Evolutionary conservation across 495 filamentous ascomycete genomes (phyloP).

Genomic region (Chaetomidium leptoderma): DNA sequence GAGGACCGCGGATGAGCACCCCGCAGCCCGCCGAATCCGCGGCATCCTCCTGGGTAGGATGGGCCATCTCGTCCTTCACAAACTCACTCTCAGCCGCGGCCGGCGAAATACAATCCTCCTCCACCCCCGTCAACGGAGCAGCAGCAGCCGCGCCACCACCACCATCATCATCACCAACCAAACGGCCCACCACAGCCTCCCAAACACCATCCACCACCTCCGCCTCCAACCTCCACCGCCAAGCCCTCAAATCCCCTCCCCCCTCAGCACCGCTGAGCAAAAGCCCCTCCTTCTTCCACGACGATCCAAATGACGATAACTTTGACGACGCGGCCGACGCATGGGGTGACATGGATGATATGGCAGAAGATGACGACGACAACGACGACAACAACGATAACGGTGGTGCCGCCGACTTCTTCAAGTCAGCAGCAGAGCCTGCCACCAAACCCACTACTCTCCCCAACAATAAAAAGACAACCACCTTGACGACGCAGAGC

Average conservation of each 20-base stretch:
- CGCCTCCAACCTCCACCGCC: conserved; percentile 50
- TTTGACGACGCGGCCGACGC: conserved; percentile 50
- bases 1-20: conserved; percentile 66
- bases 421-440: conserved; percentile 46
- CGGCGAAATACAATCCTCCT: conserved; percentile 66
- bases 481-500: too few relatives aligned
- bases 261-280: conserved; percentile 40
- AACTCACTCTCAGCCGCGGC: conserved; percentile 81
- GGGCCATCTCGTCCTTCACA: conserved; percentile 98
- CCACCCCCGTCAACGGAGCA: conserved; percentile 24
- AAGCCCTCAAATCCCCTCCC: conserved; percentile 48
- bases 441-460: conserved; percentile 7
- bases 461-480: conserved; percentile 21
- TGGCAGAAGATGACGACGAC: conserved; percentile 48
- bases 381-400: conserved; percentile 16
- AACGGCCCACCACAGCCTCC: conserved; percentile 24
- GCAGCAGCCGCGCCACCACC: conserved; percentile 15
- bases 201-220: conserved; percentile 45
- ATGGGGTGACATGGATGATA: conserved; percentile 66
- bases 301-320: conserved; percentile 19
- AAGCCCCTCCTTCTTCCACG: conserved; percentile 41
- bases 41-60: conserved; percentile 69
- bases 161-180: too few relatives aligned
- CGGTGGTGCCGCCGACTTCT: conserved; percentile 46
- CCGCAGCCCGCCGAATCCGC: conserved; percentile 56